Evolutionary conservation across 2,329 filamentous ascomycete genomes (phyloP), one percentile per base, ranked within the genome.

Genomic region (Talaromyces marneffei): DNA sequence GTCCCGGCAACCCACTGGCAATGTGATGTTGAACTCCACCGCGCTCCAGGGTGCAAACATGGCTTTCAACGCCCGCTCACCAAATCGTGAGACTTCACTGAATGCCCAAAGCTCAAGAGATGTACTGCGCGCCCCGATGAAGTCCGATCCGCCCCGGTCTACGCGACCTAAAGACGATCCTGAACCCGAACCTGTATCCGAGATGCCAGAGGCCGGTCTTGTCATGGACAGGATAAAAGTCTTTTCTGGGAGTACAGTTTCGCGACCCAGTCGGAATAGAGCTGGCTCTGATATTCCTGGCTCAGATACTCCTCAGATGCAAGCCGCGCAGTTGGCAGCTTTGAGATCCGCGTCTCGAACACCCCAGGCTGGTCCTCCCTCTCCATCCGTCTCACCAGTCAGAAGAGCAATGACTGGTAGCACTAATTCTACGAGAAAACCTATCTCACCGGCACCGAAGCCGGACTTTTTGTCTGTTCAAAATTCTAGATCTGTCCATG

Each of bases 201-300:
- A 65, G 57, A 65, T 65, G n/a, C 73, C 71, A 5, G 70, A 72
- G 63, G 66, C 67, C 23, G 72, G 71, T 23, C 72, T 74, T 4
- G 75, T 78, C 42, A 75, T 65, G 64, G 73, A 75, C 62, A 77
- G 72, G 62, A 74, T 77, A 54, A 71, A 71, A 53, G 67, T 62
- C 56, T 75, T 75, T 61, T 68, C 69, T 23, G 64, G 66, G 25
- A 66, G 65, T 56, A 42, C 48, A 4, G 23, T 12, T 20, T n/a
- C 29, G 16, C 56, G 20, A 20, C 40, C 29, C 4, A 39, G 20
- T 27, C 20, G 10, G 9, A 50, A n/a, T 37, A 39, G 18, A 50
- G 18, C 31, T 39, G 37, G 23, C 3, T 23, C 35, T 27, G 55
- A 48, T 60, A 56, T 33, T n/a, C 60, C 16, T 57, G 65, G 8